A percentile compares a stretch with the other conserved stretches of the same genome.
Evolutionary conservation across 768 basidiomycete species (phyloP).

Genomic region (Leccinum truebloodii): DNA sequence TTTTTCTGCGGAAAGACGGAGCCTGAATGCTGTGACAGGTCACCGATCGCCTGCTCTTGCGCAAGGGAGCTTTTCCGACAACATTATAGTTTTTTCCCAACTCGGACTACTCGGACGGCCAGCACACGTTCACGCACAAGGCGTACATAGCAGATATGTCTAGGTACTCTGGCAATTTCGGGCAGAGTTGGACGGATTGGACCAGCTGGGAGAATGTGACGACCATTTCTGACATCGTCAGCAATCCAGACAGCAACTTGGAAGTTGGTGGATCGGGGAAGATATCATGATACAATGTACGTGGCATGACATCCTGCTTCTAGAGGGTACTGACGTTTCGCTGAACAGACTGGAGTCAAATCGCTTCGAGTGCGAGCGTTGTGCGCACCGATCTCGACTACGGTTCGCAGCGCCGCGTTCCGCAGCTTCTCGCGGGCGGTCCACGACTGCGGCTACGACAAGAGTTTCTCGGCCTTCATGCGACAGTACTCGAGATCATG

Average conservation of each 20-base stretch:
- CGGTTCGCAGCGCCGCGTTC: background rate
- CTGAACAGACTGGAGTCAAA: constrained; percentile 73
- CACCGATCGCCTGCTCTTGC: constrained; percentile 73
- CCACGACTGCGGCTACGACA: constrained; percentile 90
- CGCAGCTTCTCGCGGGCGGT: constrained; percentile 57
- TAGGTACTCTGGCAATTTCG: constrained; percentile 87
- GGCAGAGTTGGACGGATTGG: constrained; percentile 84
- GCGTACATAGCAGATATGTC: constrained; percentile 87
- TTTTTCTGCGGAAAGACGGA: background rate
- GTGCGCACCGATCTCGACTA: background rate
- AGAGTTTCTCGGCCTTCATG: constrained; percentile 75
- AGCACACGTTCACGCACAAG: constrained; percentile 77
- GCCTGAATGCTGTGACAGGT: constrained; percentile 38
- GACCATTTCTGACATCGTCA: constrained; percentile 54
- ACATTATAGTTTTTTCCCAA: constrained; percentile 83
- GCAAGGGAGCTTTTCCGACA: constrained; percentile 70
- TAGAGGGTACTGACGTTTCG: background rate
- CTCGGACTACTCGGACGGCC: constrained; percentile 67
- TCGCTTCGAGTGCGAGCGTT: constrained; percentile 39
- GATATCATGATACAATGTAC: constrained; percentile 28
- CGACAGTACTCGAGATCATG: constrained; percentile 82
- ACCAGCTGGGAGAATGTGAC: constrained; percentile 73
- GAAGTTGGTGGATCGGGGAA: constrained; percentile 45
- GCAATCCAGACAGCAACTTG: constrained; percentile 42
- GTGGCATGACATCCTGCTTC: background rate